These are phyloP conservation scores for Colletotrichum trifolii DNA, from an alignment of 2,329 filamentous ascomycete genomes.

Conservation along the genomic window DNA sequence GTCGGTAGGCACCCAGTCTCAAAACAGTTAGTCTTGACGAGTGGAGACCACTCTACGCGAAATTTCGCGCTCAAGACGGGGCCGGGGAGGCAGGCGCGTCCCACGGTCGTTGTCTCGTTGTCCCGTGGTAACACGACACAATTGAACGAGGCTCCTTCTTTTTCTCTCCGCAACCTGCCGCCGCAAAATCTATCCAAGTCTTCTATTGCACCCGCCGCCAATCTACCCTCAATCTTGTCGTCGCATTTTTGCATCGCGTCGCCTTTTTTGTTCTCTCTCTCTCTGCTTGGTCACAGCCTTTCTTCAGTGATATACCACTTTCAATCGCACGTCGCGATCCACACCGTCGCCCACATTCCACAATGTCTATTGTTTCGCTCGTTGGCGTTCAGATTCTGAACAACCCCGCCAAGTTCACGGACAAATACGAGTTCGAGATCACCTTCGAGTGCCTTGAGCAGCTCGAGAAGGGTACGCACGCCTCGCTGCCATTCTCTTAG, in stretches of 20 bases:
- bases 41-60: constrained; percentile 38
- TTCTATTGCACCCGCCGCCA: constrained; percentile 16
- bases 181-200: constrained; percentile 18
- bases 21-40: not conserved
- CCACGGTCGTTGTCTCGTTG: constrained; percentile 26
- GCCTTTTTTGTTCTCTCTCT: constrained; percentile 1
- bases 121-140: constrained; percentile 26
- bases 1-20: no score
- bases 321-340: constrained; percentile 5
- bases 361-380: constrained; percentile 95
- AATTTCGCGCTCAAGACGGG: constrained; percentile 34
- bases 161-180: constrained; percentile 23
- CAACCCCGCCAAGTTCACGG: constrained; percentile 94
- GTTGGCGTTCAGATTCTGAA: constrained; percentile 96
- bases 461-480: constrained; percentile 81
- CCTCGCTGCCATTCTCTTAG: not conserved
- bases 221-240: constrained; percentile 9
- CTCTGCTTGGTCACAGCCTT: constrained; percentile 12
- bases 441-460: constrained; percentile 98
- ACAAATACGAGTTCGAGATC: constrained; percentile 97
- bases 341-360: constrained; percentile 35
- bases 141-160: constrained; percentile 22
- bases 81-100: constrained; percentile 36
- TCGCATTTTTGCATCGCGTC: constrained; percentile 7
- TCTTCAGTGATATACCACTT: constrained; percentile 6